phyloP scores from a whole-genome alignment of 345 rosid species.

The Citrus medica region DNA sequence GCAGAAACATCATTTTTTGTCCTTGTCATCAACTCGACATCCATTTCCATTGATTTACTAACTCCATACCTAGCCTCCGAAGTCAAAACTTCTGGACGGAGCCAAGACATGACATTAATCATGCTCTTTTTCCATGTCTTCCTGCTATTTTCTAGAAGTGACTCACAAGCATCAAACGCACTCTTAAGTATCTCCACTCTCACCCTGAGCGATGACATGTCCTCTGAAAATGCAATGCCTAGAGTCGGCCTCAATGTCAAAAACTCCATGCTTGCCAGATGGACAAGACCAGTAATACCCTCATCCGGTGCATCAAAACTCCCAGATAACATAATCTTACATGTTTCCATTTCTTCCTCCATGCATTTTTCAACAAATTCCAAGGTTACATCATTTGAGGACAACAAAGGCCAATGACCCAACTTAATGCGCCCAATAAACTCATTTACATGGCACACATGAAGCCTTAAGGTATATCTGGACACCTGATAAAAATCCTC shows the following conservation, averaged over 20 bases:
- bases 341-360: conserved; percentile 31
- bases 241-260: conserved; percentile 62
- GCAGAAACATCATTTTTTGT: conserved; percentile 25
- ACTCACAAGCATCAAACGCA: conserved; percentile 73
- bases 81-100: conserved; percentile 84
- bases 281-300: conserved; percentile 78
- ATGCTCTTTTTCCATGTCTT: conserved; percentile 88
- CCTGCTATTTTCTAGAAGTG: conserved; percentile 62
- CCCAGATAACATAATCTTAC: conserved; percentile 54
- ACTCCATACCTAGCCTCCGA: conserved; percentile 73
- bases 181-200: conserved; percentile 74
- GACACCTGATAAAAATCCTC: conserved; percentile 36
- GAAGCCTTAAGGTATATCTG: conserved; percentile 60
- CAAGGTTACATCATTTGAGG: conserved; percentile 51
- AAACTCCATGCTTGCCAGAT: conserved; percentile 63
- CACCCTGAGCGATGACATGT: conserved; percentile 49
- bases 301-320: conserved; percentile 85
- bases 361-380: conserved; percentile 49
- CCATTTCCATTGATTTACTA: conserved; percentile 26
- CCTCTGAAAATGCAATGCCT: conserved; percentile 29
- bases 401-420: conserved; percentile 83
- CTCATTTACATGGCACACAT: conserved; percentile 43
- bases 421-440: conserved; percentile 67
- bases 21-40: conserved; percentile 21
- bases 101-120: conserved; percentile 88